Evolutionary conservation across 2,329 filamentous ascomycete genomes (phyloP).

Genomic region (Sphaerostilbella broomeana): DNA sequence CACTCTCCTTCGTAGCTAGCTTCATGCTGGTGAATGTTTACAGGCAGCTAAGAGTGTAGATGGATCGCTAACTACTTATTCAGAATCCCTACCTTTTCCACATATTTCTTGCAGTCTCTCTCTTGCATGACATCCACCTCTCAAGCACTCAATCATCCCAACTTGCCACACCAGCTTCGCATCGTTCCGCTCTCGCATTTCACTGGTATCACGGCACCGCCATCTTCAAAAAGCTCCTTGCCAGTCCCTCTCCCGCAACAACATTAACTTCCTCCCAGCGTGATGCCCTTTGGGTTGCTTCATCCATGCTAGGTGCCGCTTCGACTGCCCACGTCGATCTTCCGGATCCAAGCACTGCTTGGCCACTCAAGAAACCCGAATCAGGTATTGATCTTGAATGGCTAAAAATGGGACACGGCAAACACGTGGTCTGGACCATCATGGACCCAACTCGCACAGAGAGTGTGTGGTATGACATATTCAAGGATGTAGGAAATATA

Average conservation of each 20-base stretch:
- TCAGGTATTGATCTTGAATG: slow-evolving; percentile 45
- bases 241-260: slow-evolving; percentile 17
- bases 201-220: slow-evolving; percentile 43
- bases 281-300: slow-evolving; percentile 43
- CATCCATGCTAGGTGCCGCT: slow-evolving; percentile 39
- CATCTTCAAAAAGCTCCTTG: slow-evolving; percentile 41
- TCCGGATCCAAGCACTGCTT: slow-evolving; percentile 38
- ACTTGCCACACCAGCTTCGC: slow-evolving; percentile 17
- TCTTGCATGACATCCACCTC: slow-evolving; percentile 46
- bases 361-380: slow-evolving; percentile 45
- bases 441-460: slow-evolving; percentile 41
- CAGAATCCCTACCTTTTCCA: slow-evolving; percentile 50
- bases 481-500: slow-evolving; percentile 8
- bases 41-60: slow-evolving; percentile 4
- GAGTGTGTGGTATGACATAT: slow-evolving; percentile 37
- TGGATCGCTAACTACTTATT: slow-evolving; percentile 11
- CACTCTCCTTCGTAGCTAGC: background rate
- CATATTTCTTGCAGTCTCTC: slow-evolving; percentile 43
- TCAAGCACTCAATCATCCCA: too few relatives aligned
- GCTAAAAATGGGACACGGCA: slow-evolving; percentile 51
- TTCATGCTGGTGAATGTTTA: too few relatives aligned
- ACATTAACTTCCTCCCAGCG: slow-evolving; percentile 31
- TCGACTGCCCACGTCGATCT: slow-evolving; percentile 40
- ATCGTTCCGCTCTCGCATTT: slow-evolving; percentile 30
- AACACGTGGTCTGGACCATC: slow-evolving; percentile 46